Conservation (phyloP, 164 flowering plant species). For the Dillenia suffruticosa region DNA sequence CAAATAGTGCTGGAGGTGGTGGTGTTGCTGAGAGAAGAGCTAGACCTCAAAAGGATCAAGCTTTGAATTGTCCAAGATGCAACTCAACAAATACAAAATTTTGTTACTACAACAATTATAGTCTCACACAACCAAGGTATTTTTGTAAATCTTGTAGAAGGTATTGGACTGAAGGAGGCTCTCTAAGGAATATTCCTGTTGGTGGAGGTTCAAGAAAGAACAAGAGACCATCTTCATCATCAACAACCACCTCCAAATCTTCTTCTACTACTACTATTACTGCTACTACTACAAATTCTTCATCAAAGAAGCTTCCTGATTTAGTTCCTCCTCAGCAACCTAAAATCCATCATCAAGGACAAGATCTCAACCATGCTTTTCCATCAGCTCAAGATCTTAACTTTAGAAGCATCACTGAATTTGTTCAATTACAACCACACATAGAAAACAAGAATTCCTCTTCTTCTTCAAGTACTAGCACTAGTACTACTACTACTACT, state of each 20-base stretch:
- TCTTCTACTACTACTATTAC: slow-evolving; percentile 1
- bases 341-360: slow-evolving; percentile 30
- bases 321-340: slow-evolving; percentile 30
- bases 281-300: not conserved
- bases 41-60: slow-evolving; percentile 78
- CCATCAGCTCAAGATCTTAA: slow-evolving; percentile 30
- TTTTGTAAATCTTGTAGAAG: slow-evolving; percentile 94
- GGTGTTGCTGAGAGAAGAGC: slow-evolving; percentile 52
- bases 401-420: slow-evolving; percentile 29
- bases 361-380: slow-evolving; percentile 64
- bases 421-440: slow-evolving; percentile 28
- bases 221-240: slow-evolving; percentile 48
- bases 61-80: slow-evolving; percentile 90
- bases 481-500: slow-evolving; percentile 14
- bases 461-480: not conserved
- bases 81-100: slow-evolving; percentile 91
- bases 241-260: slow-evolving; percentile 19
- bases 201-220: slow-evolving; percentile 96
- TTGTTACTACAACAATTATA: slow-evolving; percentile 97
- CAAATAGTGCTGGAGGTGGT: slow-evolving; percentile 46
- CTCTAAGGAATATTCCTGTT: slow-evolving; percentile 90
- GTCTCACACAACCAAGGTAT: slow-evolving; percentile 94
- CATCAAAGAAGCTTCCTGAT: slow-evolving; percentile 34
- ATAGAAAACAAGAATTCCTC: slow-evolving; percentile 12
- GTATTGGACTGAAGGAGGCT: slow-evolving; percentile 98